These are phyloP conservation scores for Saturnispora gosingensis DNA, from an alignment of 805 yeast species.

Conservation along the genomic window DNA sequence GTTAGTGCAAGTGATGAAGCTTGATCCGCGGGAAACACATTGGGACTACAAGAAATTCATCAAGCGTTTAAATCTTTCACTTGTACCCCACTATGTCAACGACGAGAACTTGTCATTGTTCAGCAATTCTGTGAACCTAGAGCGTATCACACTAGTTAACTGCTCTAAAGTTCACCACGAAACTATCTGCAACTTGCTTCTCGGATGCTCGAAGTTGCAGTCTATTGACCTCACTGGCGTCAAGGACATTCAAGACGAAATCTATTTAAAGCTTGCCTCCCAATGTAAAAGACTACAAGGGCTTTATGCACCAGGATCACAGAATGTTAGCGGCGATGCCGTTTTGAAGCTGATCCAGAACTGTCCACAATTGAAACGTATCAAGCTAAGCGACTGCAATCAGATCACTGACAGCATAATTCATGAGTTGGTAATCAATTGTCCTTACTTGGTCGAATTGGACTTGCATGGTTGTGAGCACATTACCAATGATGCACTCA, in stretches of 20 bases:
- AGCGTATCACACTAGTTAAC: conserved; percentile 76
- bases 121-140: conserved; percentile 65
- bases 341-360: conserved; percentile 45
- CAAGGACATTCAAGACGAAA: conserved; percentile 55
- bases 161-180: conserved; percentile 55
- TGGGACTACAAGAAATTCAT: conserved; percentile 65
- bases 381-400: conserved; percentile 67
- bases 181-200: conserved; percentile 54
- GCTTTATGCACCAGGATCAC: conserved; percentile 79
- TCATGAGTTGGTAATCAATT: conserved; percentile 50
- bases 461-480: conserved; percentile 79
- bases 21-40: conserved; percentile 38
- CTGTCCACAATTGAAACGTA: conserved; percentile 72
- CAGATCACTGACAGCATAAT: conserved; percentile 59
- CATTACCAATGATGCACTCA: conserved; percentile 56
- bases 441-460: conserved; percentile 78
- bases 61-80: conserved; percentile 70
- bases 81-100: conserved; percentile 57
- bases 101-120: conserved; percentile 55
- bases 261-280: conserved; percentile 56
- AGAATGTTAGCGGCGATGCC: conserved; percentile 56
- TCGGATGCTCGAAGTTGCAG: conserved; percentile 61
- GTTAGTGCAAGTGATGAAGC: conserved; percentile 46
- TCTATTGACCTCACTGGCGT: conserved; percentile 85
- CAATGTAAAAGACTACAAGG: conserved; percentile 80